Percentiles rank a stretch among this genome's conserved stretches.
These are phyloP conservation scores for Coniochaeta sp. DNA, from an alignment of 2,329 filamentous ascomycete species.

Conservation along the genomic window DNA sequence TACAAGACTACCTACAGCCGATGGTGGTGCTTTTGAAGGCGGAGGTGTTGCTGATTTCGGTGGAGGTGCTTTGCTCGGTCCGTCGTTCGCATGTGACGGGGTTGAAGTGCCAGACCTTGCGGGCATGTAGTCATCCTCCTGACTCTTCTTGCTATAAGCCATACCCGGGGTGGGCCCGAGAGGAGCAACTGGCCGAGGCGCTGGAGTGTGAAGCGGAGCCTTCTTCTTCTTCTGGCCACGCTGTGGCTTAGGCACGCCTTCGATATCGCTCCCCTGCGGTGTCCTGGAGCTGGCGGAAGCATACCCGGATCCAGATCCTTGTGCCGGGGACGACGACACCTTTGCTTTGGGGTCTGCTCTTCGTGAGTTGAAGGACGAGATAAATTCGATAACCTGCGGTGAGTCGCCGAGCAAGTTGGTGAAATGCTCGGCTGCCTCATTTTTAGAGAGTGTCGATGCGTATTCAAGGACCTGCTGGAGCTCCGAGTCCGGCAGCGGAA, in stretches of 20 bases:
- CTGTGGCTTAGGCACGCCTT: constrained; percentile 40
- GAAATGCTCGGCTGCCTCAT: constrained; percentile 75
- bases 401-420: constrained; percentile 84
- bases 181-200: constrained; percentile 55
- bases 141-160: constrained; percentile 67
- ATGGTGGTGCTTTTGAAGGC: constrained; percentile 50
- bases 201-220: constrained; percentile 53
- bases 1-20: constrained; percentile 70
- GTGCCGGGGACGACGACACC: neutral
- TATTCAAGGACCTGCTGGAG: constrained; percentile 81
- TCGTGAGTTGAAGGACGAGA: constrained; percentile 71
- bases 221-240: constrained; percentile 50
- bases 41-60: constrained; percentile 40
- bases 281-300: constrained; percentile 15
- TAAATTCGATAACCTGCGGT: constrained; percentile 66
- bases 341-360: constrained; percentile 34
- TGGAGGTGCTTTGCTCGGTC: constrained; percentile 34
- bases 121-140: constrained; percentile 66
- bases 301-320: constrained; percentile 5
- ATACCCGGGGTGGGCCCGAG: constrained; percentile 55
- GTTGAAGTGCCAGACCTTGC: constrained; percentile 33
- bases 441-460: constrained; percentile 65
- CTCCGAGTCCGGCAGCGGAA: constrained; percentile 80
- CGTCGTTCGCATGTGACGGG: constrained; percentile 24
- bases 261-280: constrained; percentile 17